Evolutionary conservation across 2,329 filamentous ascomycete species (phyloP).

Genomic region (Tolypocladium endophyticum): DNA sequence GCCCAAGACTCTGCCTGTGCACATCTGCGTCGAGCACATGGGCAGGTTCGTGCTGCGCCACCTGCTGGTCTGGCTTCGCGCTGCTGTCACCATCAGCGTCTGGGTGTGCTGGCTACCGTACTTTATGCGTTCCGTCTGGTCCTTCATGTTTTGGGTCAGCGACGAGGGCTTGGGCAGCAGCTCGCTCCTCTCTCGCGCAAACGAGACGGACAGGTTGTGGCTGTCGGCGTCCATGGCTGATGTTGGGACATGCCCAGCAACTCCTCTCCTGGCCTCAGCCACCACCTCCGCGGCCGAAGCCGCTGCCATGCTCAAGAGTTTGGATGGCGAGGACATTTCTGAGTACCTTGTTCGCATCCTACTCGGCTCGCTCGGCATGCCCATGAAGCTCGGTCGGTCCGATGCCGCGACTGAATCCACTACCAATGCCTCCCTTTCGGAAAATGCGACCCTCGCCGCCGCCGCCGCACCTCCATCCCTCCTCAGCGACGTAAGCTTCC

Average conservation of each 20-base stretch:
- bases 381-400: conserved; percentile 10
- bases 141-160: conserved; percentile 87
- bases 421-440: conserved; percentile 7
- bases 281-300: conserved; percentile 21
- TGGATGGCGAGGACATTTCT: conserved; percentile 19
- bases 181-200: conserved; percentile 14
- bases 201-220: conserved; percentile 16
- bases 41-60: conserved; percentile 62
- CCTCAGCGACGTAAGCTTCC: conserved; percentile 44
- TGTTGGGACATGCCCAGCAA: conserved; percentile 22
- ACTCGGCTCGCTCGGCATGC: conserved; percentile 17
- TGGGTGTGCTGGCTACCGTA: conserved; percentile 88
- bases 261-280: conserved; percentile 20
- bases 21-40: conserved; percentile 73
- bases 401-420: conserved; percentile 5
- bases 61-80: conserved; percentile 67
- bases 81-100: conserved; percentile 66
- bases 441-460: neutral
- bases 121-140: conserved; percentile 85
- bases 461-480: conserved; percentile 25
- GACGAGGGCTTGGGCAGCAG: conserved; percentile 54
- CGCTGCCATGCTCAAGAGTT: conserved; percentile 16
- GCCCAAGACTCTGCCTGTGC: conserved; percentile 71
- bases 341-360: conserved; percentile 20
- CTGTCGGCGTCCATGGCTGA: conserved; percentile 15